These are phyloP conservation scores for Jatropha multifida DNA, from an alignment of 441 rosid species.

Conservation along the genomic window DNA sequence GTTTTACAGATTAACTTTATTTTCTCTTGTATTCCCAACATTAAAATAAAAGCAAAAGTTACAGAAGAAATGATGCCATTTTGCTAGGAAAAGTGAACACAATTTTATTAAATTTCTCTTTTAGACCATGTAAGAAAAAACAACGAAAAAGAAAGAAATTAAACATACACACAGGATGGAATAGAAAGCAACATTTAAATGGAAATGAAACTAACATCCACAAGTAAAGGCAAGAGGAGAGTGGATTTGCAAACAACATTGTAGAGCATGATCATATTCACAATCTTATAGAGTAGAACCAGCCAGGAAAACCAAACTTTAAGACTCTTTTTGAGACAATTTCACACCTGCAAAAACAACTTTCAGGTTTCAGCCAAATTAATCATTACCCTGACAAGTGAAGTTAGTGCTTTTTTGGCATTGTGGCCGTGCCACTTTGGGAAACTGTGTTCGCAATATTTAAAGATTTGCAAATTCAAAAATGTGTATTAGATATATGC, in stretches of 20 bases:
- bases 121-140: not conserved
- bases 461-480: too few relatives aligned
- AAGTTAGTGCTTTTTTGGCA: not conserved
- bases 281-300: not conserved
- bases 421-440: too few relatives aligned
- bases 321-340: not conserved
- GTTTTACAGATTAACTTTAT: not conserved
- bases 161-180: not conserved
- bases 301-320: too few relatives aligned
- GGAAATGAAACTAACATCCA: not conserved
- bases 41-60: not conserved
- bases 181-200: too few relatives aligned
- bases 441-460: too few relatives aligned
- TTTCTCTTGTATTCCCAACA: not conserved
- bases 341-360: not conserved
- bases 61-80: not conserved
- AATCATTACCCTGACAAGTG: not conserved
- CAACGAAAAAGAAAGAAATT: not conserved
- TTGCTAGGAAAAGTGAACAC: not conserved
- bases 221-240: not conserved
- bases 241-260: not conserved
- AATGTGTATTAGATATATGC: not conserved
- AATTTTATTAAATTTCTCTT: not conserved
- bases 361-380: not conserved
- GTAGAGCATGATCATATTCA: not conserved